Percentiles rank a stretch among this genome's conserved stretches.
These are phyloP conservation scores for Thinopyrum elongatum DNA, from an alignment of 176 grass and related monocot species.

Conservation along the genomic window DNA sequence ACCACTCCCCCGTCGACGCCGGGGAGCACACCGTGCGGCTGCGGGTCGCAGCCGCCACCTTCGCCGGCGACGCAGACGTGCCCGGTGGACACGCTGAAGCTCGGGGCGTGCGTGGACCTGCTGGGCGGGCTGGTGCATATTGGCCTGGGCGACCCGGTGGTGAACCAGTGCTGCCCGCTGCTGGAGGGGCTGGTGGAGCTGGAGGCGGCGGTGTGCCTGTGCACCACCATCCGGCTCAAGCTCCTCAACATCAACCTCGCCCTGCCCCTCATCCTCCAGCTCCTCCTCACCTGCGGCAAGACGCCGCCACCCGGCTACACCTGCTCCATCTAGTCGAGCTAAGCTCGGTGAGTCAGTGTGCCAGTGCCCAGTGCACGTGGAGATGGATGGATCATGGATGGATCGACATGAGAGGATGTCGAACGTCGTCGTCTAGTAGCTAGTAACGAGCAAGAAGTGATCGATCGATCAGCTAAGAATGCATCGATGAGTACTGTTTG, in stretches of 20 bases:
- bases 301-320: constrained; percentile 81
- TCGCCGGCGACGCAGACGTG: constrained; percentile 34
- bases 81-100: constrained; percentile 83
- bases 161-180: constrained; percentile 90
- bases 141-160: constrained; percentile 77
- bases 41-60: constrained; percentile 19
- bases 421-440: not conserved
- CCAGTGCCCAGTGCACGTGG: not conserved
- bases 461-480: constrained; percentile 5
- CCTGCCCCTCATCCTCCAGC: constrained; percentile 89
- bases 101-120: constrained; percentile 94
- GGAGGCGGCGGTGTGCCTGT: constrained; percentile 96
- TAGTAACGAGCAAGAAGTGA: not conserved
- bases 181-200: constrained; percentile 84
- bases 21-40: constrained; percentile 11
- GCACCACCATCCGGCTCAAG: constrained; percentile 92
- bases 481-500: not conserved
- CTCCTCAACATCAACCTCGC: constrained; percentile 94
- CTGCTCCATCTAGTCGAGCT: constrained; percentile 46
- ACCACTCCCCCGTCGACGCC: constrained; percentile 15
- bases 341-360: not conserved
- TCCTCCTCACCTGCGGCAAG: constrained; percentile 96
- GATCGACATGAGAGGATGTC: constrained; percentile 72
- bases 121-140: constrained; percentile 91
- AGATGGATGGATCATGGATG: not conserved